Percentiles rank a stretch among this genome's conserved stretches.
phyloP scores from a whole-genome alignment of 78 protist genomes.

The Emiliania huxleyi region DNA sequence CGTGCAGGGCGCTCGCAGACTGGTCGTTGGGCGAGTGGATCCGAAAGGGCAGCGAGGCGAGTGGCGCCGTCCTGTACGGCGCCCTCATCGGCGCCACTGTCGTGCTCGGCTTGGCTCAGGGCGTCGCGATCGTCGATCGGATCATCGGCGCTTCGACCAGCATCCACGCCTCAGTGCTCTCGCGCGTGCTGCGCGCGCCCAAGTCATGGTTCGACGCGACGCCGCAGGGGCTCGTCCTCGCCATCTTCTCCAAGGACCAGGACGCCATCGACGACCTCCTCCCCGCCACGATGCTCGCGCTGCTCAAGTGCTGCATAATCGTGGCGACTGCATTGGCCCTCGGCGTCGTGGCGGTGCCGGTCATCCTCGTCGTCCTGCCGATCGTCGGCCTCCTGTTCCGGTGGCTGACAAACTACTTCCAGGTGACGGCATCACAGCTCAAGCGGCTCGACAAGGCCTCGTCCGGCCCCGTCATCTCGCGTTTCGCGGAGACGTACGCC shows the following conservation, averaged over 20 bases:
- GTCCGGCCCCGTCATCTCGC: slow-evolving; percentile 84
- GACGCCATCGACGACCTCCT: slow-evolving; percentile 26
- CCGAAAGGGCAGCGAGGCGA: neutral
- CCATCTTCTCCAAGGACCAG: slow-evolving; percentile 49
- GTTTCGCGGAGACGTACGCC: slow-evolving; percentile 80
- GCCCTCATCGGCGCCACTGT: neutral
- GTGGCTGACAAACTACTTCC: neutral
- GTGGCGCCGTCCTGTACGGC: neutral
- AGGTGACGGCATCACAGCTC: neutral
- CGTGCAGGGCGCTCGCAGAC: neutral
- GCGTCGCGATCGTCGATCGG: neutral
- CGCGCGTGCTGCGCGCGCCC: slow-evolving; percentile 34
- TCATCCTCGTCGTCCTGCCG: neutral
- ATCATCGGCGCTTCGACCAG: neutral
- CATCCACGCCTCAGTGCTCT: neutral
- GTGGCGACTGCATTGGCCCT: neutral
- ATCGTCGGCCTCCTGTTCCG: neutral
- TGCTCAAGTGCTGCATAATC: neutral
- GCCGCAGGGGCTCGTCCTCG: slow-evolving; percentile 51
- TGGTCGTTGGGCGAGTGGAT: neutral
- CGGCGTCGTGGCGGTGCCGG: neutral
- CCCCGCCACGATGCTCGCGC: neutral
- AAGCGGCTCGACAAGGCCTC: slow-evolving; percentile 61
- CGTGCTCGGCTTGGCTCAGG: neutral
- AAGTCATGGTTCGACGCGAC: slow-evolving; percentile 51